phyloP scores from a whole-genome alignment of 2,329 filamentous ascomycete genomes.

The Phaeosphaeria sp. region DNA sequence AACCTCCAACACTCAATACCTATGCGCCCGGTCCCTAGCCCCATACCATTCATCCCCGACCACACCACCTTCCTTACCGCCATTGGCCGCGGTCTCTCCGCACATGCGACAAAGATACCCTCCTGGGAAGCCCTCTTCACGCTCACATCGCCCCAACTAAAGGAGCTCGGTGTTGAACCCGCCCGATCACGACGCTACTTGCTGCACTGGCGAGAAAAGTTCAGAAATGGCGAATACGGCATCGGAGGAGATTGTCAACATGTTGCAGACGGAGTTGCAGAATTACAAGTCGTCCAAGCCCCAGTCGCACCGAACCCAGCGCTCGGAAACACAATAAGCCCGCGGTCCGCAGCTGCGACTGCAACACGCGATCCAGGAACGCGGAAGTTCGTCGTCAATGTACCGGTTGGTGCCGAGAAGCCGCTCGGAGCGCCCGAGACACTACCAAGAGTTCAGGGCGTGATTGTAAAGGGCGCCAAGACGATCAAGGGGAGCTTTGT shows the following conservation, averaged over 20 bases:
- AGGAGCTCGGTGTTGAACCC: constrained; percentile 83
- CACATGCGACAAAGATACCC: constrained; percentile 84
- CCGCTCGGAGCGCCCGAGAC: constrained; percentile 52
- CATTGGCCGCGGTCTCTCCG: constrained; percentile 85
- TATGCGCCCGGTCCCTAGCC: constrained; percentile 63
- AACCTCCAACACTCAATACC: constrained; percentile 50
- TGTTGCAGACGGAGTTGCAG: constrained; percentile 66
- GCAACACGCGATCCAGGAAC: constrained; percentile 62
- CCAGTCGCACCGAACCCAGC: constrained; percentile 45
- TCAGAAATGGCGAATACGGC: constrained; percentile 77
- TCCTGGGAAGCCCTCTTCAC: constrained; percentile 92
- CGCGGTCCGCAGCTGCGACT: constrained; percentile 50
- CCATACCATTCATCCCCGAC: constrained; percentile 87
- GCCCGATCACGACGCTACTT: constrained; percentile 83
- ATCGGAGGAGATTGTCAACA: constrained; percentile 81
- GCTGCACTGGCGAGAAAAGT: constrained; percentile 85
- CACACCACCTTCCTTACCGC: constrained; percentile 84
- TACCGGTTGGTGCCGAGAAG: constrained; percentile 52
- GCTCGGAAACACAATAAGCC: constrained; percentile 28
- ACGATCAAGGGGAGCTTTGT: constrained; percentile 79
- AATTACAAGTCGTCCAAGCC: constrained; percentile 65
- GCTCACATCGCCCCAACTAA: constrained; percentile 76
- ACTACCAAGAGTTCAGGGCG: constrained; percentile 65
- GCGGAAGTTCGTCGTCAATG: constrained; percentile 66
- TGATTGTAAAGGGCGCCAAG: constrained; percentile 71